Conservation (phyloP, 78 protist species). For the Dictyostelium brefeldianum region DNA sequence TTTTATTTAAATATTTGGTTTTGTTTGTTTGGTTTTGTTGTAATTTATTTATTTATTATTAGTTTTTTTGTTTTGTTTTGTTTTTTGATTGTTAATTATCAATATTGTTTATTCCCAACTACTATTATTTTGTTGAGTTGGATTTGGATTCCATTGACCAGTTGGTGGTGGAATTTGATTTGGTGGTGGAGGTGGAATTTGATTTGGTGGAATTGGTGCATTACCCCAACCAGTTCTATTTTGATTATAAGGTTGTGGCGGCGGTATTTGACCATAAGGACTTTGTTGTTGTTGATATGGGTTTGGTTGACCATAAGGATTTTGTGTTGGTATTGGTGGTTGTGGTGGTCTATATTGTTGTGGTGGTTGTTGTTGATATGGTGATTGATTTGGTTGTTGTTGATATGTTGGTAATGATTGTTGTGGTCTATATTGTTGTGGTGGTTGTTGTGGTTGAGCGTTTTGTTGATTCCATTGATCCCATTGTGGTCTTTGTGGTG, state of each 20-base stretch:
- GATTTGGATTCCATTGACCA: not conserved
- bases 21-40: too few relatives aligned
- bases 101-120: not conserved
- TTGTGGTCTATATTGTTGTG: not conserved
- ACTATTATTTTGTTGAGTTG: constrained; percentile 1
- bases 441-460: not conserved
- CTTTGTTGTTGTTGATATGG: constrained; percentile 53
- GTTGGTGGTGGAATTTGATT: not conserved
- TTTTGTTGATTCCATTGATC: not conserved
- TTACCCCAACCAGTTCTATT: not conserved
- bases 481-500: constrained; percentile 4
- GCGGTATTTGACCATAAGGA: not conserved
- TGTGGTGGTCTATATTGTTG: not conserved
- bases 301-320: not conserved
- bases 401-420: not conserved
- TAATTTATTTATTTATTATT: too few relatives aligned
- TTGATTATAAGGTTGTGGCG: not conserved
- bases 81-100: too few relatives aligned
- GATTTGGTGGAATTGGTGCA: not conserved
- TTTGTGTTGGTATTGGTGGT: constrained; percentile 16
- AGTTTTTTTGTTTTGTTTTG: not conserved
- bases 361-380: constrained; percentile 11
- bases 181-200: not conserved
- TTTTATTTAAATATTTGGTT: too few relatives aligned
- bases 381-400: not conserved